A percentile compares a stretch with the other conserved stretches of the same genome.
Conservation (phyloP, 2,329 filamentous ascomycete species). For the Dactylellina drechsleri region DNA sequence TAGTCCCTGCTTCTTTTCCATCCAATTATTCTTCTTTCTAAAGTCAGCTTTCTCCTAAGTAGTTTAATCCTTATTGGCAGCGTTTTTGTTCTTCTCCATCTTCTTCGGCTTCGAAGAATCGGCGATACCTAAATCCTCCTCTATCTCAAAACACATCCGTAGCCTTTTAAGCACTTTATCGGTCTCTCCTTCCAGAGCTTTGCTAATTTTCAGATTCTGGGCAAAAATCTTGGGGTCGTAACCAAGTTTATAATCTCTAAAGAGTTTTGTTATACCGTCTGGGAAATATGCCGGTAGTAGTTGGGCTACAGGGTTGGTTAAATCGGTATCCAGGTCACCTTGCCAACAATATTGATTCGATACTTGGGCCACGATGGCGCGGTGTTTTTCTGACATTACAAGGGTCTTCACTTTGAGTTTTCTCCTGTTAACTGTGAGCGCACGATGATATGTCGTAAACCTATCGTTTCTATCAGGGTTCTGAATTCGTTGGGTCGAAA, state of each 20-base stretch:
- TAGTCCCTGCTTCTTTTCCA: not conserved
- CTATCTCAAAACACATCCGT: slow-evolving; percentile 16
- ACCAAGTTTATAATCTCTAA: too few species aligned
- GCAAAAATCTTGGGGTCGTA: too few species aligned
- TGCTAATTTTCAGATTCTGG: not conserved
- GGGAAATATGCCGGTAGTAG: not conserved
- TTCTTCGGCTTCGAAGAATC: not conserved
- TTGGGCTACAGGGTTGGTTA: not conserved
- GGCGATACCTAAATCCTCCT: slow-evolving; percentile 25
- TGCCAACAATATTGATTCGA: not conserved
- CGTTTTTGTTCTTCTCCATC: not conserved
- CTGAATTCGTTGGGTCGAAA: not conserved
- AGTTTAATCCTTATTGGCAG: not conserved
- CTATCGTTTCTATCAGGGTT: slow-evolving; percentile 21
- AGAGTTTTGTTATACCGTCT: not conserved
- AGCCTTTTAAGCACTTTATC: not conserved
- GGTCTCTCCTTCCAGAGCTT: not conserved
- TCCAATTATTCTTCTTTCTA: not conserved
- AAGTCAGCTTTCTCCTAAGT: not conserved
- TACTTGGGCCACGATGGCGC: slow-evolving; percentile 6
- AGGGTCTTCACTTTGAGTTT: not conserved
- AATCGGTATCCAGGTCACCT: not conserved
- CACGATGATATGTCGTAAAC: slow-evolving; percentile 9
- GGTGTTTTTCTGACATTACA: slow-evolving; percentile 29
- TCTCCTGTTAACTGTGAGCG: not conserved